These are phyloP conservation scores for Parietaria judaica DNA, from an alignment of 306 rosid species.

Conservation along the genomic window DNA sequence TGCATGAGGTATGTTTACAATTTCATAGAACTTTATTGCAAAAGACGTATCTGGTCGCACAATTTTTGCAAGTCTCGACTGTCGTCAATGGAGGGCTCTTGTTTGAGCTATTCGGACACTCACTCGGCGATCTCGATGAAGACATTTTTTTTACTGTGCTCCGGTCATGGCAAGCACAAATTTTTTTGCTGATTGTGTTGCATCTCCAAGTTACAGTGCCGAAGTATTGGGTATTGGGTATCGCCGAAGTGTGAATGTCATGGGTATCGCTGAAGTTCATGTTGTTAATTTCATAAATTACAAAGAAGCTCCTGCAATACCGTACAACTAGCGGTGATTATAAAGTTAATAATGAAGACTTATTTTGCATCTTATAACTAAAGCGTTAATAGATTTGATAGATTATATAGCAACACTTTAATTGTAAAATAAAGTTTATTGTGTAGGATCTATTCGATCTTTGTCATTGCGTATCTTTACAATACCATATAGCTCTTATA, in stretches of 20 bases:
- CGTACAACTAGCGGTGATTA: too few relatives aligned
- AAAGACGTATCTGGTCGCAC: too few relatives aligned
- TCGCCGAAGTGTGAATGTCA: constrained; percentile 46
- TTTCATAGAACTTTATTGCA: background rate
- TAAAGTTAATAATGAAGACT: too few relatives aligned
- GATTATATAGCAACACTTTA: too few relatives aligned
- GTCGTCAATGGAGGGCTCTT: constrained; percentile 87
- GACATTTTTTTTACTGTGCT: constrained; percentile 88
- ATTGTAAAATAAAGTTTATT: too few relatives aligned
- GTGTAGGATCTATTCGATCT: too few relatives aligned
- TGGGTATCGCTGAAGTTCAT: constrained; percentile 96
- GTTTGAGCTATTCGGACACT: constrained; percentile 94
- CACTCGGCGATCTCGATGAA: constrained; percentile 72
- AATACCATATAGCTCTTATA: constrained; percentile 64
- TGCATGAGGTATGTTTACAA: constrained; percentile 52
- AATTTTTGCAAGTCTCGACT: constrained; percentile 60
- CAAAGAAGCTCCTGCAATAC: too few relatives aligned
- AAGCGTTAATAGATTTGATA: too few relatives aligned
- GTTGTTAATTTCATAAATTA: constrained; percentile 29
- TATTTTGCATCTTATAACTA: too few relatives aligned
- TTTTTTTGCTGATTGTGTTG: constrained; percentile 71
- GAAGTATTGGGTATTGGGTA: too few relatives aligned
- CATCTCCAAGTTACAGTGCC: constrained; percentile 64
- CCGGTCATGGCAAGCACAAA: constrained; percentile 87
- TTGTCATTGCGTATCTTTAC: constrained; percentile 50